A percentile compares a stretch with the other conserved stretches of the same genome.
Evolutionary conservation across 441 rosid species (phyloP).

Genomic region (Populus hybrid): DNA sequence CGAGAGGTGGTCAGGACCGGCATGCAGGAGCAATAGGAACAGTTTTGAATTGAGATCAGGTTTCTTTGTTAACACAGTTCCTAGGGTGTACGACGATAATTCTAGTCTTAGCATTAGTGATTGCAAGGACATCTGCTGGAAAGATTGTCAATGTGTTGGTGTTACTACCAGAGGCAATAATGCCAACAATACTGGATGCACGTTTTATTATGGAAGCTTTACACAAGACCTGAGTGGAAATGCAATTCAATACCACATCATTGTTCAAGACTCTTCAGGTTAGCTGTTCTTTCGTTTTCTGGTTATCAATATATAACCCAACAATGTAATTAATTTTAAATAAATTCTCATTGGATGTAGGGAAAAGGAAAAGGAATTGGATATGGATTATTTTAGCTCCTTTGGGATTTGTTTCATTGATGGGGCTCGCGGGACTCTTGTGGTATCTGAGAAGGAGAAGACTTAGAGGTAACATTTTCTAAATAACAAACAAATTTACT

Average conservation of each 20-base stretch:
- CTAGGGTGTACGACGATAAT: neutral
- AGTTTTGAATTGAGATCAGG: neutral
- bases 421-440: no score
- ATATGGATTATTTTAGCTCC: no score
- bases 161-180: no score
- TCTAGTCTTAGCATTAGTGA: slow-evolving; percentile 11
- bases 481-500: no score
- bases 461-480: no score
- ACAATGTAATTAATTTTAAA: neutral
- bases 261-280: neutral
- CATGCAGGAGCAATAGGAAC: slow-evolving; percentile 4
- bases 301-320: neutral
- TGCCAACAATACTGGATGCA: neutral
- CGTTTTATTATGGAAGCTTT: neutral
- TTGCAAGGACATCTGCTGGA: slow-evolving; percentile 11
- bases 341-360: neutral
- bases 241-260: neutral
- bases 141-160: slow-evolving; percentile 1
- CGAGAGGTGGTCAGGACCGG: neutral
- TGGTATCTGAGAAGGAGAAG: no score
- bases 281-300: neutral
- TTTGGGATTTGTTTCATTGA: no score
- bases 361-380: neutral
- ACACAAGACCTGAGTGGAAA: neutral
- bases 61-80: neutral